A percentile compares a stretch with the other conserved stretches of the same genome.
These are phyloP conservation scores for Pyrenochaeta sp. DNA, from an alignment of 2,329 filamentous ascomycete genomes.

Conservation along the genomic window DNA sequence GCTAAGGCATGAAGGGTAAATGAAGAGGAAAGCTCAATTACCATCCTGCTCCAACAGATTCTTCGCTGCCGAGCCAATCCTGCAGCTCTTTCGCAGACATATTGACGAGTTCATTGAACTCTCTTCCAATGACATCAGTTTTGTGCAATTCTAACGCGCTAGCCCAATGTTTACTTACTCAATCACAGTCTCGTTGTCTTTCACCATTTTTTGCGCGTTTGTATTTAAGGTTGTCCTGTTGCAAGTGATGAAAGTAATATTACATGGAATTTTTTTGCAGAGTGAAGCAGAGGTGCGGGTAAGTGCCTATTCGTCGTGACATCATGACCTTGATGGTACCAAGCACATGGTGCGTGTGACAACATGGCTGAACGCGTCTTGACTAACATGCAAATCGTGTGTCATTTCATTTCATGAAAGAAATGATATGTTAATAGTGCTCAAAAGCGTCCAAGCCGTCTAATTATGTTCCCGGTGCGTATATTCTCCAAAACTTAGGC, in stretches of 20 bases:
- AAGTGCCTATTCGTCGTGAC: not conserved
- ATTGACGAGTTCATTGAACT: conserved; percentile 73
- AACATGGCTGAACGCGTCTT: not conserved
- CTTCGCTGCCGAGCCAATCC: conserved; percentile 67
- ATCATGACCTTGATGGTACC: not conserved
- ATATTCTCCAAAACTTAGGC: no score
- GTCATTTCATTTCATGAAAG: no score
- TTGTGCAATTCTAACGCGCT: not conserved
- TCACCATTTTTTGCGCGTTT: conserved; percentile 54
- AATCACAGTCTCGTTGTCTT: conserved; percentile 61
- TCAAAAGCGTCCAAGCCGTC: no score
- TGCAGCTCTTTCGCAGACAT: conserved; percentile 69
- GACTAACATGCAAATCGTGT: no score
- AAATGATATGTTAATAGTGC: no score
- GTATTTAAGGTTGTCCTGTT: not conserved
- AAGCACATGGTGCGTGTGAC: not conserved
- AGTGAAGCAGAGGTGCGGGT: not conserved
- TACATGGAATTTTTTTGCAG: not conserved
- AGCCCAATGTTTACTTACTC: conserved; percentile 41
- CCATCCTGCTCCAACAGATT: conserved; percentile 68
- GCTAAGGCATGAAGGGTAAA: not conserved
- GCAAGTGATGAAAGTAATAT: not conserved
- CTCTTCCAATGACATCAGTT: conserved; percentile 31
- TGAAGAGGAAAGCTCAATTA: conserved; percentile 13
- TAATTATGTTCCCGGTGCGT: no score